phyloP scores from a whole-genome alignment of 2,329 filamentous ascomycete genomes.

The Simplicillium aogashimaense region DNA sequence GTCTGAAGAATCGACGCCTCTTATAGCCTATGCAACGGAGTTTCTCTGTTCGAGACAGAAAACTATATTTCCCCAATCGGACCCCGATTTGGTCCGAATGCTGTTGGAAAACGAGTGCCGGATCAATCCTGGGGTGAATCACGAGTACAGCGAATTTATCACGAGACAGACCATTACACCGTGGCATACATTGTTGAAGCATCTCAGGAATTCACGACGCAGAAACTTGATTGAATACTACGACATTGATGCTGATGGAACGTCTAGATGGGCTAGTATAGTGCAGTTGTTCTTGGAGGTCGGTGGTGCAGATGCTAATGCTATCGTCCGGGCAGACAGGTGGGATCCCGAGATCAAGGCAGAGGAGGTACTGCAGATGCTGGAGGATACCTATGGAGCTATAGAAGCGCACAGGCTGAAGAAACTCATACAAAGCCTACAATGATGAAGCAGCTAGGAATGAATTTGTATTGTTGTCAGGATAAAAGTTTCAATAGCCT shows the following conservation, averaged over 20 bases:
- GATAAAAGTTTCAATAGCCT: slow-evolving; percentile 13
- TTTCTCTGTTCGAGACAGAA: slow-evolving; percentile 22
- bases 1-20: slow-evolving; percentile 13
- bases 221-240: slow-evolving; percentile 20
- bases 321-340: slow-evolving; percentile 13
- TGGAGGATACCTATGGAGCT: slow-evolving; percentile 15
- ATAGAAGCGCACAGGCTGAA: slow-evolving; percentile 10
- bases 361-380: slow-evolving; percentile 15
- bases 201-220: slow-evolving; percentile 18
- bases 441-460: background rate
- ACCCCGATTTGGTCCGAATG: slow-evolving; percentile 14
- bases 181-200: slow-evolving; percentile 19
- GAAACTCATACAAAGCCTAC: slow-evolving; percentile 5
- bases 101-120: slow-evolving; percentile 12
- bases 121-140: slow-evolving; percentile 10
- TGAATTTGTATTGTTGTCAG: no score
- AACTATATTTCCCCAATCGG: slow-evolving; percentile 22
- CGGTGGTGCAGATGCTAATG: slow-evolving; percentile 15
- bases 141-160: slow-evolving; percentile 13
- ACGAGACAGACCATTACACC: slow-evolving; percentile 13
- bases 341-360: slow-evolving; percentile 20
- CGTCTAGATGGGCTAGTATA: slow-evolving; percentile 17
- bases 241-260: slow-evolving; percentile 15
- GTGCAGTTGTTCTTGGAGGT: slow-evolving; percentile 15
- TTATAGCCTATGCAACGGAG: slow-evolving; percentile 21